Percentiles rank a stretch among this genome's conserved stretches.
These are phyloP conservation scores for Monilinia polystroma DNA, from an alignment of 2,329 filamentous ascomycete species.

Conservation along the genomic window DNA sequence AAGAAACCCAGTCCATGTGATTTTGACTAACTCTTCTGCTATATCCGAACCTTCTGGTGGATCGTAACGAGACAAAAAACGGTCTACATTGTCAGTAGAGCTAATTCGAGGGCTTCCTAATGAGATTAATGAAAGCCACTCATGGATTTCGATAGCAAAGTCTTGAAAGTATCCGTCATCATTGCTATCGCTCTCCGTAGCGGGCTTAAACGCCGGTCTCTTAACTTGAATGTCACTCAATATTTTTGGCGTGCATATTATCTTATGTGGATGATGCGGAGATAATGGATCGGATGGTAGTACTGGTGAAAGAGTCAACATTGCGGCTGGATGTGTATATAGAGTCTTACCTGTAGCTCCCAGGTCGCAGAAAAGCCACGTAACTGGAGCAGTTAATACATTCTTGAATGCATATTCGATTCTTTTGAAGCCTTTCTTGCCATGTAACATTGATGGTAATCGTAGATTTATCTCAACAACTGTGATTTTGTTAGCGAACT, in stretches of 20 bases:
- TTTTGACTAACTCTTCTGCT: conserved; percentile 45
- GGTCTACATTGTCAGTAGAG: conserved; percentile 59
- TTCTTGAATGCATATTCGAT: conserved; percentile 53
- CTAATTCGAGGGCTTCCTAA: conserved; percentile 64
- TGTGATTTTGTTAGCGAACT: conserved; percentile 44
- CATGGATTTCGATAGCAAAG: conserved; percentile 62
- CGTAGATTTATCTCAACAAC: conserved; percentile 77
- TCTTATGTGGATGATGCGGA: conserved; percentile 46
- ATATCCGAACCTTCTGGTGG: conserved; percentile 46
- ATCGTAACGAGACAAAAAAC: conserved; percentile 67
- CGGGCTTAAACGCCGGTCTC: conserved; percentile 37
- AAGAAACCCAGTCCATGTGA: conserved; percentile 62
- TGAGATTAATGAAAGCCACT: conserved; percentile 71
- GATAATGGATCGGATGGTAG: conserved; percentile 51
- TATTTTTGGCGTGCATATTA: conserved; percentile 41
- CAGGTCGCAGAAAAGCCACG: conserved; percentile 77
- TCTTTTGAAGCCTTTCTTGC: conserved; percentile 39
- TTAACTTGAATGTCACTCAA: conserved; percentile 38
- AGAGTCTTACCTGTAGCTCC: conserved; percentile 46
- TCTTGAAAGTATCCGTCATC: conserved; percentile 59
- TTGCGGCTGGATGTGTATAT: conserved; percentile 12
- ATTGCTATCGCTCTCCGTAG: conserved; percentile 37
- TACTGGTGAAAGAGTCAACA: conserved; percentile 40
- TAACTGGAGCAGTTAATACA: conserved; percentile 64
- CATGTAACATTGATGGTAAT: conserved; percentile 67